Evolutionary conservation across 2,329 filamentous ascomycete species (phyloP).

Genomic region (Thielaviopsis musarum): DNA sequence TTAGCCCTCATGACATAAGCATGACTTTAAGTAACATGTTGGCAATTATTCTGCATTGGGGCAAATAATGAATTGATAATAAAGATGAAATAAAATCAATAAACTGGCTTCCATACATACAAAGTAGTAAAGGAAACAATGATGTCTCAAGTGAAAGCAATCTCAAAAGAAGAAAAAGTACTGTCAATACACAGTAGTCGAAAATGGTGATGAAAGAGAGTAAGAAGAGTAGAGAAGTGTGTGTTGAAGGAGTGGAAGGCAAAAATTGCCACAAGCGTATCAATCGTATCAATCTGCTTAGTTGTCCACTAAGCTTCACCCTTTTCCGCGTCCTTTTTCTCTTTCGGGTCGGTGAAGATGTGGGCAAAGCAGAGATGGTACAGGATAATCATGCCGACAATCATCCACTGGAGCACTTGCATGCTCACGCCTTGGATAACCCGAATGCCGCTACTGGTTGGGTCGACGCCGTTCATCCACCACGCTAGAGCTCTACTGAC

Average conservation of each 20-base stretch:
- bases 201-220: neutral
- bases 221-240: neutral
- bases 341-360: conserved; percentile 10
- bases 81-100: neutral
- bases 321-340: neutral
- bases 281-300: neutral
- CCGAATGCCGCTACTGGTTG: neutral
- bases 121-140: neutral
- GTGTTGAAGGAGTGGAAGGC: neutral
- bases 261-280: neutral
- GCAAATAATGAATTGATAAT: neutral
- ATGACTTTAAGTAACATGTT: neutral
- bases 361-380: conserved; percentile 11
- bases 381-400: conserved; percentile 10
- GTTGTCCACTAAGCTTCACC: neutral
- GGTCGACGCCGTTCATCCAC: conserved; percentile 10
- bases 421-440: conserved; percentile 4
- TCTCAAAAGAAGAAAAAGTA: neutral
- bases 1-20: neutral
- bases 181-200: neutral
- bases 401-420: conserved; percentile 11
- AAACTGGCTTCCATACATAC: neutral
- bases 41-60: neutral
- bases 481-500: conserved; percentile 8
- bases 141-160: neutral